These are phyloP conservation scores for Thecamonas trahens DNA, from an alignment of 78 protist genomes.

Conservation along the genomic window DNA sequence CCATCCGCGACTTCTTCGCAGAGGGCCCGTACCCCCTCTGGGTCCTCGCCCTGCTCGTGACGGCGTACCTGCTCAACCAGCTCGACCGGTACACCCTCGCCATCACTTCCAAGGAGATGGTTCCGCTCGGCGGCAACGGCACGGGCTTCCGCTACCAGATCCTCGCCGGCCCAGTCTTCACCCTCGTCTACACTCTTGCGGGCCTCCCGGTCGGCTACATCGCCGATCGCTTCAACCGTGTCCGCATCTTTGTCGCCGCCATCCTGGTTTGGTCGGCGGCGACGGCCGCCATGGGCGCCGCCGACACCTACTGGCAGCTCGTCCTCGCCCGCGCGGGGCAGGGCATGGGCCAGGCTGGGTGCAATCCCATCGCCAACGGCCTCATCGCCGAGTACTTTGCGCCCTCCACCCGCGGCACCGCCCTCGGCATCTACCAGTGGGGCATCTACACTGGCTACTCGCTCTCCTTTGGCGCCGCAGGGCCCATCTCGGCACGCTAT, in stretches of 20 bases:
- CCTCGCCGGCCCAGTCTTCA: neutral
- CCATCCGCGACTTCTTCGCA: too few species aligned
- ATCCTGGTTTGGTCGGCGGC: neutral
- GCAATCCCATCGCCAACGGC: neutral
- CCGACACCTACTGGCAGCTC: neutral
- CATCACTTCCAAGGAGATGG: too few species aligned
- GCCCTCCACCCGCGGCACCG: neutral
- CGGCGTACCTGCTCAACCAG: too few species aligned
- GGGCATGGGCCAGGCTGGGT: neutral
- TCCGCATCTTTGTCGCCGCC: neutral
- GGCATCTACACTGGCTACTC: neutral
- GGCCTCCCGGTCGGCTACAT: neutral
- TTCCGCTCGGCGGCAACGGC: neutral
- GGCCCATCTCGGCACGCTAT: too few species aligned
- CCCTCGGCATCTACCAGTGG: neutral
- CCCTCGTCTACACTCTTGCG: neutral
- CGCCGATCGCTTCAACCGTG: neutral
- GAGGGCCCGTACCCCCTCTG: too few species aligned
- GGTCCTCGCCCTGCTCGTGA: too few species aligned
- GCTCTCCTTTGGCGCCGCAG: too few species aligned
- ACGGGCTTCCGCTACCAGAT: neutral
- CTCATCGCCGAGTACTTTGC: neutral
- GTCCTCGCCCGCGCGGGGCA: neutral
- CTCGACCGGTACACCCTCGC: too few species aligned
- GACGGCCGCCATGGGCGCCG: neutral